A percentile compares a stretch with the other conserved stretches of the same genome.
phyloP scores from a whole-genome alignment of 1,284 basidiomycete genomes.

The Salmacisia buchloeana region DNA sequence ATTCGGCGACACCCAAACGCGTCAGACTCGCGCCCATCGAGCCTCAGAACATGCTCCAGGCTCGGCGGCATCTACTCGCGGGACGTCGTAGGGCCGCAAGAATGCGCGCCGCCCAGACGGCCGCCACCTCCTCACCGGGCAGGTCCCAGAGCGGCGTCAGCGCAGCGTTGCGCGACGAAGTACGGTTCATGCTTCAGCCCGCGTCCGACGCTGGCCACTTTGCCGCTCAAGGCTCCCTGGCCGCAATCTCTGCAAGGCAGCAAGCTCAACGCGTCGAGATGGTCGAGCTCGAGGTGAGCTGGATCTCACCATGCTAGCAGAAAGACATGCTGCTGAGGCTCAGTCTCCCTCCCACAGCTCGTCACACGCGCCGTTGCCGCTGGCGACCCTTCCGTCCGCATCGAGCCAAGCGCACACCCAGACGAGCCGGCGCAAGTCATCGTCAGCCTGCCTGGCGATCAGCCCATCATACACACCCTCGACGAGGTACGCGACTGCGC shows the following conservation, averaged over 20 bases:
- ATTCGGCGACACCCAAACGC: slow-evolving; percentile 14
- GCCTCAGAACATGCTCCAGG: slow-evolving; percentile 48
- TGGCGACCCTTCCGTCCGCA: background rate
- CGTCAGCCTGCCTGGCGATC: background rate
- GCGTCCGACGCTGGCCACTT: too few species aligned
- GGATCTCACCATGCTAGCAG: background rate
- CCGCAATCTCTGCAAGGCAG: background rate
- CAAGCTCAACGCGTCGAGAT: background rate
- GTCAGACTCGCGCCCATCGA: slow-evolving; percentile 31
- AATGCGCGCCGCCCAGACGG: slow-evolving; percentile 33
- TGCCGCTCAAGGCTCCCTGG: background rate
- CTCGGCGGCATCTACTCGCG: slow-evolving; percentile 51
- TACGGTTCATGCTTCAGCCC: background rate
- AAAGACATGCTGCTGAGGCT: background rate
- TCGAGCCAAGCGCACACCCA: background rate
- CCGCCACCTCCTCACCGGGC: slow-evolving; percentile 12
- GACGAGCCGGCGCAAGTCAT: background rate
- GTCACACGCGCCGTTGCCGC: background rate
- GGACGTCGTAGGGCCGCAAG: slow-evolving; percentile 49
- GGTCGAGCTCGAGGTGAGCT: slow-evolving; percentile 9
- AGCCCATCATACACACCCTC: background rate
- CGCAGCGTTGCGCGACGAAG: background rate
- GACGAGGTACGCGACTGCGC: background rate
- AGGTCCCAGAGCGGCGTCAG: background rate
- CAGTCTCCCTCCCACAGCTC: background rate